Conservation (phyloP, 2,329 filamentous ascomycete species). For the Aspergillus ibericus region DNA sequence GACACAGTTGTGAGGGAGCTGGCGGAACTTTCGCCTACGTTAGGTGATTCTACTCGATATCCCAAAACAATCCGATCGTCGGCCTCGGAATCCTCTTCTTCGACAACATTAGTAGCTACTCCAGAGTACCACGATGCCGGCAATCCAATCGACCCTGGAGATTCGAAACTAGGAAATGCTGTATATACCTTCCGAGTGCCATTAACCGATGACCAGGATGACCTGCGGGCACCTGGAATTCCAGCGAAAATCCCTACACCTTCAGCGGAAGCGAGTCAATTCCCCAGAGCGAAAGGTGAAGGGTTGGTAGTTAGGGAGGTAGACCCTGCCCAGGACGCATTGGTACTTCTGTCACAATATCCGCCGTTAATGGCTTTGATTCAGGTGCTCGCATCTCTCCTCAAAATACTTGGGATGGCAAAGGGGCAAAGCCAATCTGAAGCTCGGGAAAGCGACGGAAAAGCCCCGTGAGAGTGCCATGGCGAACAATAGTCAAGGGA, state of each 20-base stretch:
- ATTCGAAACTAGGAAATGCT: background rate
- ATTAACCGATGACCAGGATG: background rate
- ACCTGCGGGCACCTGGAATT: background rate
- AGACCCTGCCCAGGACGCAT: rapidly evolving
- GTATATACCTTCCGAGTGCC: background rate
- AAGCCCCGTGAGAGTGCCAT: background rate
- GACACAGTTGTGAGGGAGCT: background rate
- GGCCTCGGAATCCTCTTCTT: background rate
- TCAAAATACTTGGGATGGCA: background rate
- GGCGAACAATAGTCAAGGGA: background rate
- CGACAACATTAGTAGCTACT: background rate
- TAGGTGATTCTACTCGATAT: rapidly evolving
- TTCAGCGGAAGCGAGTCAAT: background rate
- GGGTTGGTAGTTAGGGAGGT: background rate
- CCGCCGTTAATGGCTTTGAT: background rate
- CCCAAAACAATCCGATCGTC: background rate
- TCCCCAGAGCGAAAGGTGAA: rapidly evolving
- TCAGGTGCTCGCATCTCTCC: background rate
- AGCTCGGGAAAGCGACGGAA: background rate
- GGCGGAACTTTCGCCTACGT: background rate
- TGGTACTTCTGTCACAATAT: background rate
- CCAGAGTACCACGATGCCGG: background rate
- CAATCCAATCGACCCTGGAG: background rate
- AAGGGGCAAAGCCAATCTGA: background rate
- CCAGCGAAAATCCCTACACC: background rate